These are phyloP conservation scores for Emydomyces testavorans DNA, from an alignment of 2,329 filamentous ascomycete species.

Conservation along the genomic window DNA sequence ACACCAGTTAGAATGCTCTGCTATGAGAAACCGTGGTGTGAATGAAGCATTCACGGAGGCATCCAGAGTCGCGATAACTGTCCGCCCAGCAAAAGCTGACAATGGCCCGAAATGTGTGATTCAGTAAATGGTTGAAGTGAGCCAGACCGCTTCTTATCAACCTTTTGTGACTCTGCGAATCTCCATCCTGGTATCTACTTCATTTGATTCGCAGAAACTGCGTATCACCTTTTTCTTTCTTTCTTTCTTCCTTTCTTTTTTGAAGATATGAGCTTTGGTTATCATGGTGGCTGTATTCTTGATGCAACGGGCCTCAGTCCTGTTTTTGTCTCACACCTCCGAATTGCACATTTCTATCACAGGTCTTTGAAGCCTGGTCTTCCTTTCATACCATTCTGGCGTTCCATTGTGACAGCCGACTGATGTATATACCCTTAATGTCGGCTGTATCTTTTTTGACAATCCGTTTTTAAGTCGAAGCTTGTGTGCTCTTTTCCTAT, in stretches of 20 bases:
- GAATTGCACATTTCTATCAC: not conserved
- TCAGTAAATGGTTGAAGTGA: constrained; percentile 19
- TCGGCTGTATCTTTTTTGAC: constrained; percentile 1
- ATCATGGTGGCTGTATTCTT: constrained; percentile 3
- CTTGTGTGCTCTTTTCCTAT: not conserved
- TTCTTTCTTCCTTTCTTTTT: too few relatives aligned
- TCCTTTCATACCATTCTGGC: not conserved
- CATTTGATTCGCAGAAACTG: constrained; percentile 2
- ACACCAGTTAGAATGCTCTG: constrained; percentile 70
- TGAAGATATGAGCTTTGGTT: constrained; percentile 4
- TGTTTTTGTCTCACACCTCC: not conserved
- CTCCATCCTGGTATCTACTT: not conserved
- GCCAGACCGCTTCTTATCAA: not conserved
- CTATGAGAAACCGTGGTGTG: constrained; percentile 94
- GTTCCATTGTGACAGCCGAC: constrained; percentile 2
- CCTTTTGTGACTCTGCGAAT: not conserved
- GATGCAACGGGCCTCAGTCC: not conserved
- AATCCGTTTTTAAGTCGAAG: not conserved
- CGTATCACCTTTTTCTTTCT: constrained; percentile 5
- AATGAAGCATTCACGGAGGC: constrained; percentile 98
- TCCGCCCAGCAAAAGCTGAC: constrained; percentile 32
- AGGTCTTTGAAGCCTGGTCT: not conserved
- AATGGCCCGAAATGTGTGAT: constrained; percentile 29
- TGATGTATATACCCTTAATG: constrained; percentile 9
- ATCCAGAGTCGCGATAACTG: constrained; percentile 70